Evolutionary conservation across 2,329 filamentous ascomycete species (phyloP).

Genomic region (Daldinia sp.): DNA sequence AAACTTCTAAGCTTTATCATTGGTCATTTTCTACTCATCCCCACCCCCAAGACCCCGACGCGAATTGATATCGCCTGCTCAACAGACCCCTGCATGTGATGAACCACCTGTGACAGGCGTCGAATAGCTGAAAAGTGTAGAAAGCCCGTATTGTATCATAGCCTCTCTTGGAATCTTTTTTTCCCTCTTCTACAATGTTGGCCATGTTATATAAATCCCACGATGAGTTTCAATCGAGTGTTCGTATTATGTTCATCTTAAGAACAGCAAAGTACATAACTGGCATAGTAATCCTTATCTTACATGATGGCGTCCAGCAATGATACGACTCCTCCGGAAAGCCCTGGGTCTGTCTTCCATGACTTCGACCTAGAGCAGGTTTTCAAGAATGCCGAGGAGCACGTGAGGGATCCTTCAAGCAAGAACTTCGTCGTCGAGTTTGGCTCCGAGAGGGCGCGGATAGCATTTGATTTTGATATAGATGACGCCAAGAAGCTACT

Average conservation of each 20-base stretch:
- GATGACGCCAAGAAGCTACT: constrained; percentile 53
- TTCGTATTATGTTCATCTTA: not conserved
- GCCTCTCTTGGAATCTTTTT: constrained; percentile 4
- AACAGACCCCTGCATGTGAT: constrained; percentile 23
- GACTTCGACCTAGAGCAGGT: constrained; percentile 62
- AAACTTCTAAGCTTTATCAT: not conserved
- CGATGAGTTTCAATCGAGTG: not conserved
- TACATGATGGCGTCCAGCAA: constrained; percentile 15
- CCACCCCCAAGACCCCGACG: constrained; percentile 14
- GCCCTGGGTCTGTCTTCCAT: constrained; percentile 49
- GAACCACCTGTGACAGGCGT: constrained; percentile 18
- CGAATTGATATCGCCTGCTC: constrained; percentile 26
- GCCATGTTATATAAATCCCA: constrained; percentile 3
- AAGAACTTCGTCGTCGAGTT: constrained; percentile 73
- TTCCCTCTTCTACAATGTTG: constrained; percentile 7
- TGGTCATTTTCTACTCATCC: constrained; percentile 4
- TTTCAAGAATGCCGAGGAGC: constrained; percentile 54
- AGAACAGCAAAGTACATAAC: not conserved
- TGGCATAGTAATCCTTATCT: constrained; percentile 5
- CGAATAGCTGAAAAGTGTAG: constrained; percentile 8
- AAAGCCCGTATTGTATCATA: constrained; percentile 10
- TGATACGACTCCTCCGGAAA: constrained; percentile 1
- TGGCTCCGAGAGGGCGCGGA: constrained; percentile 61
- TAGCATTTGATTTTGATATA: constrained; percentile 62
- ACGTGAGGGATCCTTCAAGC: constrained; percentile 52